Percentiles rank a stretch among this genome's conserved stretches.
Evolutionary conservation across 176 grass and related monocot genomes (phyloP).

Genomic region (Hordeum vulgare): MorexV3_pseudomolecules_assembly NC_058520.1:249745910-249746409

Average conservation of each 20-base stretch:
- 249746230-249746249: neutral
- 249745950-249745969: slow-evolving; percentile 89
- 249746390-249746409: too few species aligned
- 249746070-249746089: slow-evolving; percentile 99
- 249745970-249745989: slow-evolving; percentile 99
- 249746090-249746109: slow-evolving; percentile 93
- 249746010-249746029: slow-evolving; percentile 8
- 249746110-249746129: slow-evolving; percentile 82
- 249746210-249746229: neutral
- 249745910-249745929: slow-evolving; percentile 91
- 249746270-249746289: neutral
- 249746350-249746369: neutral
- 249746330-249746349: neutral
- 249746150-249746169: slow-evolving; percentile 64
- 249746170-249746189: slow-evolving; percentile 73
- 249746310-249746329: neutral
- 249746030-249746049: slow-evolving; percentile 6
- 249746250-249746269: neutral
- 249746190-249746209: slow-evolving; percentile 14
- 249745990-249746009: slow-evolving; percentile 23
- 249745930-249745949: slow-evolving; percentile 97
- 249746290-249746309: neutral
- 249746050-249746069: slow-evolving; percentile 15
- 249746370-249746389: neutral
- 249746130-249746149: slow-evolving; percentile 93